Evolutionary conservation across 2,329 filamentous ascomycete genomes (phyloP).

Genomic region (Neofusicoccum kwambonambiense): DNA sequence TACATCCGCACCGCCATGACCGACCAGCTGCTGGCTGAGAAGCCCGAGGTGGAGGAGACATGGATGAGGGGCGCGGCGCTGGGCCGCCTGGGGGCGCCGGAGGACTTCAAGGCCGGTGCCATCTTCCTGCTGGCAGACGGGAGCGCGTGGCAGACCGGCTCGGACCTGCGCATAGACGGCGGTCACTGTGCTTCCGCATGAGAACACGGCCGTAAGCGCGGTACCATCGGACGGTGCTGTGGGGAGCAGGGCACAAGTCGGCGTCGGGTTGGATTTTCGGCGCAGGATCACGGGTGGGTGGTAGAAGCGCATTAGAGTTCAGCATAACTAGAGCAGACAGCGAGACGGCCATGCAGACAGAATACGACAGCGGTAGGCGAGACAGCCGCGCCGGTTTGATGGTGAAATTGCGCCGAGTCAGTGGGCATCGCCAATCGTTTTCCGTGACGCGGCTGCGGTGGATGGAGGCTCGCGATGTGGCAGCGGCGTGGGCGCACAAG

Average conservation of each 20-base stretch:
- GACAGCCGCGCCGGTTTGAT: neutral
- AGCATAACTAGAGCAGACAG: neutral
- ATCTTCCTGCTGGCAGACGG: constrained; percentile 33
- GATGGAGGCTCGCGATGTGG: neutral
- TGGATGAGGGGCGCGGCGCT: constrained; percentile 26
- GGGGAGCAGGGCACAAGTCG: too few relatives aligned
- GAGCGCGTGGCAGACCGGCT: constrained; percentile 65
- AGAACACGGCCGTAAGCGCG: neutral
- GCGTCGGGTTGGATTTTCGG: neutral
- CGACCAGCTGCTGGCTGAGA: constrained; percentile 30
- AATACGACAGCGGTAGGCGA: neutral
- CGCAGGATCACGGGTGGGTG: too few relatives aligned
- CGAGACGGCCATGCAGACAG: neutral
- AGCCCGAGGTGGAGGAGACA: constrained; percentile 32
- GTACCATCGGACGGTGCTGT: neutral
- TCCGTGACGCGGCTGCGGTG: neutral
- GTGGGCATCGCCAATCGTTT: neutral
- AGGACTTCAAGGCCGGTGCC: constrained; percentile 27
- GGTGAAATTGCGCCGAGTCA: neutral
- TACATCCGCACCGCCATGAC: constrained; percentile 51
- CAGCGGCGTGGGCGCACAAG: neutral
- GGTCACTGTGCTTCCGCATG: constrained; percentile 37
- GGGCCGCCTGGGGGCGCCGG: constrained; percentile 32
- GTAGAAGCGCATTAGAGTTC: constrained; percentile 2
- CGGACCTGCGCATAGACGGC: constrained; percentile 45